A percentile compares a stretch with the other conserved stretches of the same genome.
Conservation (phyloP, 1,284 basidiomycete species). For the Melampsora americana region DNA sequence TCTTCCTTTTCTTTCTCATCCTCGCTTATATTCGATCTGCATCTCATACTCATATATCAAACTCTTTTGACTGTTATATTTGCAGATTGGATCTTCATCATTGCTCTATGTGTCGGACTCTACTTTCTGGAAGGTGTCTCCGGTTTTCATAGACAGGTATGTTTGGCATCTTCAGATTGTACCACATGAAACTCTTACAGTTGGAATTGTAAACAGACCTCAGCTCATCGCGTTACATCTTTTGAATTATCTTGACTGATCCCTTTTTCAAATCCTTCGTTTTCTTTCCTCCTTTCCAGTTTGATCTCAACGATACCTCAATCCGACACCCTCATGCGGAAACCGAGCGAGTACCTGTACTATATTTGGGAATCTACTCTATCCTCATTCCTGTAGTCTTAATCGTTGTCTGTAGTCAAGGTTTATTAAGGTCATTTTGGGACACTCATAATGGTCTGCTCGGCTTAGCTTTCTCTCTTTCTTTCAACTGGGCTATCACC, state of each 20-base stretch:
- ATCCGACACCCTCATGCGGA: conserved; percentile 67
- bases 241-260: too few relatives aligned
- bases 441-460: conserved; percentile 78
- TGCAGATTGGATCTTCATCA: conserved; percentile 52
- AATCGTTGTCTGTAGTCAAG: conserved; percentile 66
- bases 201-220: too few relatives aligned
- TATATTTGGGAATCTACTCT: conserved; percentile 60
- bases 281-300: conserved; percentile 55
- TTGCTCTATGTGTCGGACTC: conserved; percentile 62
- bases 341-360: conserved; percentile 77
- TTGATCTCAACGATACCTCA: conserved; percentile 76
- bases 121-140: conserved; percentile 68
- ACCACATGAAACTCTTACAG: conserved; percentile 48
- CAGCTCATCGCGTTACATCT: too few relatives aligned
- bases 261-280: neutral
- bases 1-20: neutral
- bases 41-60: neutral
- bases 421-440: conserved; percentile 76
- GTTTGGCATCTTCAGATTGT: conserved; percentile 26
- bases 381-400: conserved; percentile 67
- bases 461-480: conserved; percentile 69
- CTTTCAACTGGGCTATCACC: conserved; percentile 74
- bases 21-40: neutral
- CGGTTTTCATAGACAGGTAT: conserved; percentile 68
- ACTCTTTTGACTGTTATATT: neutral